Percentiles rank a stretch among this genome's conserved stretches.
phyloP scores from a whole-genome alignment of 352 stramenopile species.

The Phytophthora podocarpi region DNA sequence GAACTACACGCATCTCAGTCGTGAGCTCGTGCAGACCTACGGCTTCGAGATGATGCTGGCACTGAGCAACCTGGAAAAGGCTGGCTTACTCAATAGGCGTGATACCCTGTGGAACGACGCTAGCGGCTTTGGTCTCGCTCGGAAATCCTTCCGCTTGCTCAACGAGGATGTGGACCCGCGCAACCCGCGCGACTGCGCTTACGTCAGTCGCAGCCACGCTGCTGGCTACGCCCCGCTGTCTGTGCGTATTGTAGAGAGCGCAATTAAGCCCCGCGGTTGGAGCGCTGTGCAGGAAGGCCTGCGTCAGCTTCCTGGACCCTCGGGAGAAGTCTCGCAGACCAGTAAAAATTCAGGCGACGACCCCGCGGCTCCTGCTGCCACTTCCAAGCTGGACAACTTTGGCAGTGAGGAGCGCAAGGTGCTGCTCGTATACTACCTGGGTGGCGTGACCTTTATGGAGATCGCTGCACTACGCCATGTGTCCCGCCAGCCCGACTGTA shows the following conservation, averaged over 20 bases:
- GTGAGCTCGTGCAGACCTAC: conserved; percentile 96
- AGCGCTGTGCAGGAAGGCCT: conserved; percentile 80
- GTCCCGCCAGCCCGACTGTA: conserved; percentile 91
- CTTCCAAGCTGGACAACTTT: conserved; percentile 71
- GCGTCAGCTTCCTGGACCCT: conserved; percentile 81
- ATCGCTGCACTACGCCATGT: conserved; percentile 96
- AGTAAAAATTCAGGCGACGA: conserved; percentile 49
- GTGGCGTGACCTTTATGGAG: conserved; percentile 97
- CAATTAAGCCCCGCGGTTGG: conserved; percentile 80
- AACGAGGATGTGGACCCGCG: conserved; percentile 94
- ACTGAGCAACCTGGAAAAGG: conserved; percentile 94
- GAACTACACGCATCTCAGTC: conserved; percentile 94
- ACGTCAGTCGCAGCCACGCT: conserved; percentile 82
- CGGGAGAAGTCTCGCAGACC: conserved; percentile 74
- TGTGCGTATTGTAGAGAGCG: conserved; percentile 92
- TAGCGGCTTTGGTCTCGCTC: conserved; percentile 84
- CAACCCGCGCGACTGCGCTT: conserved; percentile 95
- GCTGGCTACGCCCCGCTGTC: conserved; percentile 95
- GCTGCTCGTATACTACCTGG: conserved; percentile 96
- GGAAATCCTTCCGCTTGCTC: conserved; percentile 94
- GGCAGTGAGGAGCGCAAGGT: conserved; percentile 89
- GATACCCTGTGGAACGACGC: conserved; percentile 88
- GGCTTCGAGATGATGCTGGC: conserved; percentile 95
- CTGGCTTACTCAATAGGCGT: conserved; percentile 88
- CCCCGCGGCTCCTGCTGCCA: conserved; percentile 29